A percentile compares a stretch with the other conserved stretches of the same genome.
Evolutionary conservation across 169 alveolate genomes (phyloP).

Genomic region (Blepharisma undulans): DNA sequence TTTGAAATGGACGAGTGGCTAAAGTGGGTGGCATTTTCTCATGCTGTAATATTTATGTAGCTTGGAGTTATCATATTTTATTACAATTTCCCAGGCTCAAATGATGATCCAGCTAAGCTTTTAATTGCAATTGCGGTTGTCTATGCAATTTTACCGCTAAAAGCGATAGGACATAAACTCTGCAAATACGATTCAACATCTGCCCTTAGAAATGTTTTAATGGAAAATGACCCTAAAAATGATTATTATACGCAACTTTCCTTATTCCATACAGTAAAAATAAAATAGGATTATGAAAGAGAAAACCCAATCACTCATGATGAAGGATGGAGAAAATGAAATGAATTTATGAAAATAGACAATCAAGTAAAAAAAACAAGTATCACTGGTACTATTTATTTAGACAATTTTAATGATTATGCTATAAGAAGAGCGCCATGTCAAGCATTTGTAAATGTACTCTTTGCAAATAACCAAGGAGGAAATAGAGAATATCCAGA

Average conservation of each 20-base stretch:
- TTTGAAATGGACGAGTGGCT: not conserved
- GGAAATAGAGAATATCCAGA: not conserved
- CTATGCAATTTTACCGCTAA: conserved; percentile 32
- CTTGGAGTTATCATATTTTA: not conserved
- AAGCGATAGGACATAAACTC: conserved; percentile 1
- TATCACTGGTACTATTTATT: not conserved
- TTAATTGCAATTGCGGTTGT: not conserved
- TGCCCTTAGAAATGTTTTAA: not conserved
- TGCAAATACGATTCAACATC: conserved; percentile 29
- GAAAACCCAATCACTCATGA: conserved; percentile 25
- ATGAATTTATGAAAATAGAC: not conserved
- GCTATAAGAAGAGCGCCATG: not conserved
- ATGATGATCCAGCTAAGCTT: not conserved
- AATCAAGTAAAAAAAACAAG: not conserved
- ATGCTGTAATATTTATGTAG: not conserved
- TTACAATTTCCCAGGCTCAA: not conserved
- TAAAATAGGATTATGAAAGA: conserved; percentile 36
- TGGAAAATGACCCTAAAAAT: not conserved
- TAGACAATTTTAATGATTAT: not conserved
- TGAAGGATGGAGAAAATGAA: conserved; percentile 23
- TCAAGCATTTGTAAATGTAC: not conserved
- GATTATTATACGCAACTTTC: not conserved
- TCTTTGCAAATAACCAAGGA: not conserved
- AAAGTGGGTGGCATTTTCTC: not conserved
- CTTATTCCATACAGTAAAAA: not conserved